These are phyloP conservation scores for Marasmius sp. DNA, from an alignment of 1,284 basidiomycete genomes.

Conservation along the genomic window DNA sequence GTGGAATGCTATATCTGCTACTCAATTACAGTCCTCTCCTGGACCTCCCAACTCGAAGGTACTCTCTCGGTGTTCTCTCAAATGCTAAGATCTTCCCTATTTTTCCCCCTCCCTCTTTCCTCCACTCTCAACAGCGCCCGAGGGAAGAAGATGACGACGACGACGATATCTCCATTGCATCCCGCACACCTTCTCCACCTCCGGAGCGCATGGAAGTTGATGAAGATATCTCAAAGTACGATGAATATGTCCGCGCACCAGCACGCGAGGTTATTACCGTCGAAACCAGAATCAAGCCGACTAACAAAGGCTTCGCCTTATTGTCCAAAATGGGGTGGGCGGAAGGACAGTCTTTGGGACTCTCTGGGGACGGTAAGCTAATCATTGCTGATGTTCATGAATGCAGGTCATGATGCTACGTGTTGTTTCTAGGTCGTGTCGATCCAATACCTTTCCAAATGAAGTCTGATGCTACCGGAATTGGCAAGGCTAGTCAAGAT, in stretches of 20 bases:
- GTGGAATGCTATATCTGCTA: constrained; percentile 70
- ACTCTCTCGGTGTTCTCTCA: constrained; percentile 54
- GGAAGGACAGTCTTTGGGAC: constrained; percentile 73
- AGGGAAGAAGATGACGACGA: constrained; percentile 45
- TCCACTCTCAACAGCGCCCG: constrained; percentile 57
- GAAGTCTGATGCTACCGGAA: constrained; percentile 72
- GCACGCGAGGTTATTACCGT: constrained; percentile 70
- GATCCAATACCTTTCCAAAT: constrained; percentile 80
- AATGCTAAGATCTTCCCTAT: constrained; percentile 35
- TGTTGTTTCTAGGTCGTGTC: constrained; percentile 54
- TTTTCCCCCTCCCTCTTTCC: constrained; percentile 43
- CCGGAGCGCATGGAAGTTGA: constrained; percentile 55
- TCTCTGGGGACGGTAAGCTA: constrained; percentile 68
- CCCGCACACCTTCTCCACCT: constrained; percentile 66
- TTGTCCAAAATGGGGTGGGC: constrained; percentile 79
- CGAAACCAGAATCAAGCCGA: constrained; percentile 72
- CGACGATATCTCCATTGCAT: constrained; percentile 69
- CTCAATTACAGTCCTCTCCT: constrained; percentile 14
- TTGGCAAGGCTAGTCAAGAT: constrained; percentile 77
- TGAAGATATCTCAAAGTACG: constrained; percentile 50
- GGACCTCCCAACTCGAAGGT: constrained; percentile 54
- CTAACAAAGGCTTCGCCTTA: constrained; percentile 78
- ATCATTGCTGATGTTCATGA: not conserved
- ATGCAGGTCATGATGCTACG: constrained; percentile 2
- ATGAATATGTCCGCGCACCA: constrained; percentile 55